Conservation (phyloP, 1,284 basidiomycete species). For the Rhodotorula sp. region DNA sequence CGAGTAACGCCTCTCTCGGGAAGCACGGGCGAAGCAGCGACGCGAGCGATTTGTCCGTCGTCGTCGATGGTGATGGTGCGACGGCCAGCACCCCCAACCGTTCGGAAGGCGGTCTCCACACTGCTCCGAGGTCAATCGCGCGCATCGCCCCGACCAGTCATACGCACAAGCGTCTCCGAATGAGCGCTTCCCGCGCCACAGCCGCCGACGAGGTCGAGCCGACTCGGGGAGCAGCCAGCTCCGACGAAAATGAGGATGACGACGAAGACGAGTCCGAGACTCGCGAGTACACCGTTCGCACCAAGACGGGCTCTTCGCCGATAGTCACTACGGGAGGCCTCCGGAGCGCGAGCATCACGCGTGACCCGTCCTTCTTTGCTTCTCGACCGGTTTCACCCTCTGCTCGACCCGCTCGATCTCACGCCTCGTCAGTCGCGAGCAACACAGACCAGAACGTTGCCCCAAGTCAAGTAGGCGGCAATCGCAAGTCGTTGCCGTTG, state of each 20-base stretch:
- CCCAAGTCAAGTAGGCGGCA: neutral
- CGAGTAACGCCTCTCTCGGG: constrained; percentile 7
- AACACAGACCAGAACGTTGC: neutral
- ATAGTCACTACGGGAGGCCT: neutral
- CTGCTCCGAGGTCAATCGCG: neutral
- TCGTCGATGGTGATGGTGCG: neutral
- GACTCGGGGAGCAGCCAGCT: too few relatives aligned
- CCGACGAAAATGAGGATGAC: neutral
- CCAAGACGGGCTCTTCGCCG: constrained; percentile 26
- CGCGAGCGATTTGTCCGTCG: constrained; percentile 21
- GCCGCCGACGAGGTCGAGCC: neutral
- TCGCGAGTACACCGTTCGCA: constrained; percentile 13
- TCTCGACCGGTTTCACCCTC: neutral
- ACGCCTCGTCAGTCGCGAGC: neutral
- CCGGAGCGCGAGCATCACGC: neutral
- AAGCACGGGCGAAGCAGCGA: constrained; percentile 22
- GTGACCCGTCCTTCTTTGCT: constrained; percentile 29
- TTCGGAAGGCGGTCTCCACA: neutral
- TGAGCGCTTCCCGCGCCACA: neutral
- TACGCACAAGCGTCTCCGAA: constrained; percentile 13
- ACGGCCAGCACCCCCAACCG: neutral
- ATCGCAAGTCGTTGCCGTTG: constrained; percentile 25
- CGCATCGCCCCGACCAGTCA: neutral
- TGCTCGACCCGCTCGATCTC: neutral
- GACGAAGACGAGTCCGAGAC: constrained; percentile 1